Base-by-base conservation (phyloP, 2,329 filamentous ascomycete genomes). In the Verticillium alfalfae region DNA sequence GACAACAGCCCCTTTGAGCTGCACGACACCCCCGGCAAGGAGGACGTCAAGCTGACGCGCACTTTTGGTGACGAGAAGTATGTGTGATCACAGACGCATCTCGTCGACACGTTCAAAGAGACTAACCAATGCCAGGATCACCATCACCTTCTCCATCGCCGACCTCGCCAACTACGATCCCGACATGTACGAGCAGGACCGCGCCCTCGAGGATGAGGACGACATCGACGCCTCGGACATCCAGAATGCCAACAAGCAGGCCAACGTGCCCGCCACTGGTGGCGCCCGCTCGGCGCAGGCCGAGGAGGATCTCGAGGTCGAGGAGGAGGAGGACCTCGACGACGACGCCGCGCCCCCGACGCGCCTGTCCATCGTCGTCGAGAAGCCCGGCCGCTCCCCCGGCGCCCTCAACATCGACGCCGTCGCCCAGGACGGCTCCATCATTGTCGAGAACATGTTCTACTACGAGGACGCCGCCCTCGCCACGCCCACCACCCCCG, bases 371-470 rank as follows among this genome's bases (percentile, higher is more conserved):
- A 88, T 99, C 70, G 88, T 93, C 58, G 84, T 99, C 62, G 92
- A 96, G 83, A 96, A 97, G 82, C 83, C 90, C 63, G 86, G 85
- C 78, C 90, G 91, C 72, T 68, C 71, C 26, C 57, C 67, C 34
- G 93, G 94, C 64, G 92, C 92, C 34, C 84, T 99, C 66, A 88
- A 90, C 76, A 88, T 99, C 69, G 92, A 97, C 76, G 90, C 93
- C 63, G 82, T 90, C 64, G 92, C 92, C 37, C 90, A 95, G 78
- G 91, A 97, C 68, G 93, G 93, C 70, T 82, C 88, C 74, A 89
- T 98, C 75, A 82, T 92, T 69, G 89, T 98, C 72, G 91, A 97
- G 74, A 94, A 95, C 79, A 86, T 98, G 71, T 93, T 90, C 77
- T 94, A 92, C 84, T 96, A 92, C 81, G 82, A 86, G 69, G 88